phyloP scores from a whole-genome alignment of 2,329 filamentous ascomycete species.

The Trichoderma arundinaceum region DNA sequence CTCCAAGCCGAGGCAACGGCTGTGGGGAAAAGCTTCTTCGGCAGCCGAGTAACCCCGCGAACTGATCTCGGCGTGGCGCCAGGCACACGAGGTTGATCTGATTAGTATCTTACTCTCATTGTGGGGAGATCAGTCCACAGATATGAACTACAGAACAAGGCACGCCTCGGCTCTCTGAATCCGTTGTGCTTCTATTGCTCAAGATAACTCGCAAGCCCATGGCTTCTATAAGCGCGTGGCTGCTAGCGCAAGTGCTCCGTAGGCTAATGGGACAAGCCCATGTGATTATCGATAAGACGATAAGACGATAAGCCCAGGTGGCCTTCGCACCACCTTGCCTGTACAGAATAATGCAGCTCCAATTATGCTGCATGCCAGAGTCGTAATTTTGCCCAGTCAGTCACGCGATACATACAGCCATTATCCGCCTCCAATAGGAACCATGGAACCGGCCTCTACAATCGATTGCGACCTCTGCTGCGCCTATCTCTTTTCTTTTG shows the following conservation, averaged over 20 bases:
- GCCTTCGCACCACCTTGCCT: too few relatives aligned
- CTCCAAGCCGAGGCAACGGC: slow-evolving; percentile 20
- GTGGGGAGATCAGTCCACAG: too few relatives aligned
- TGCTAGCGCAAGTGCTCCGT: background rate
- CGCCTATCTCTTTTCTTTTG: slow-evolving; percentile 46
- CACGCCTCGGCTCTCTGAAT: too few relatives aligned
- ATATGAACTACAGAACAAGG: too few relatives aligned
- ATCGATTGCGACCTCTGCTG: slow-evolving; percentile 42
- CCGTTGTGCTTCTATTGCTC: too few relatives aligned
- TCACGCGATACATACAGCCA: slow-evolving; percentile 8
- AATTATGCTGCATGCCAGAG: slow-evolving; percentile 5
- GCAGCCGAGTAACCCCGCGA: slow-evolving; percentile 29
- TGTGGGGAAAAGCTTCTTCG: slow-evolving; percentile 19
- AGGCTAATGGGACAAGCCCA: background rate
- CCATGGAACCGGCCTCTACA: slow-evolving; percentile 19
- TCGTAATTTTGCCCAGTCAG: slow-evolving; percentile 2
- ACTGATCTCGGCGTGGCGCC: background rate
- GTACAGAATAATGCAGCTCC: background rate
- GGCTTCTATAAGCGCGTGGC: background rate
- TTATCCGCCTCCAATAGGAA: slow-evolving; percentile 16
- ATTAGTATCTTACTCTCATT: background rate
- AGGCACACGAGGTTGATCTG: slow-evolving; percentile 12
- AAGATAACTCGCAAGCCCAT: too few relatives aligned
- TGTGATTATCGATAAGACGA: slow-evolving; percentile 10
- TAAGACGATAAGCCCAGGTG: slow-evolving; percentile 13